A percentile compares a stretch with the other conserved stretches of the same genome.
These are phyloP conservation scores for Casuarina equisetifolia DNA, from an alignment of 306 rosid species.

Conservation along the genomic window DNA sequence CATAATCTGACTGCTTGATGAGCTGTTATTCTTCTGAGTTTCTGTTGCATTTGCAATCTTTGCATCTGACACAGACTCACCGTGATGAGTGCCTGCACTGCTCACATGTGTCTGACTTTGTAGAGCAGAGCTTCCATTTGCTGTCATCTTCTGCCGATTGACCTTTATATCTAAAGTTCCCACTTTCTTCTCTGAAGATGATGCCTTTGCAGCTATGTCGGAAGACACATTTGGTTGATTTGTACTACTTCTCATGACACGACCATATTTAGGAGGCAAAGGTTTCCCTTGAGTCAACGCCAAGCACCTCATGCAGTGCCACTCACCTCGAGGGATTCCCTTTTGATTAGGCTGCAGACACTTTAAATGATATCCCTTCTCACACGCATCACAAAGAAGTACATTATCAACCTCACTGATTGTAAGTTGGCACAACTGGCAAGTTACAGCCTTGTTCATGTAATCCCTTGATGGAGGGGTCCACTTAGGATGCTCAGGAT, in stretches of 20 bases:
- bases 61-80: slow-evolving; percentile 40
- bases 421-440: slow-evolving; percentile 75
- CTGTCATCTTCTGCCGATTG: slow-evolving; percentile 42
- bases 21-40: slow-evolving; percentile 34
- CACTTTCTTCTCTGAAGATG: slow-evolving; percentile 61
- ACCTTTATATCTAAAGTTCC: slow-evolving; percentile 54
- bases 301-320: slow-evolving; percentile 93
- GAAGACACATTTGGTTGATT: slow-evolving; percentile 61
- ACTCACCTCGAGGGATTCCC: slow-evolving; percentile 92
- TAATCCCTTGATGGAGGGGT: slow-evolving; percentile 99
- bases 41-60: slow-evolving; percentile 37
- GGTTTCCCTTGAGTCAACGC: slow-evolving; percentile 84
- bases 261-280: slow-evolving; percentile 98
- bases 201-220: slow-evolving; percentile 45
- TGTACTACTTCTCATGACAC: slow-evolving; percentile 89
- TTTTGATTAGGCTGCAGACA: slow-evolving; percentile 74
- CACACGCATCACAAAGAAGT: slow-evolving; percentile 96
- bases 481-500: slow-evolving; percentile 87
- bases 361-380: slow-evolving; percentile 85
- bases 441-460: slow-evolving; percentile 85
- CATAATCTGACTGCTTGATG: slow-evolving; percentile 40
- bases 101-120: slow-evolving; percentile 34
- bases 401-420: slow-evolving; percentile 85
- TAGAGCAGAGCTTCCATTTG: slow-evolving; percentile 53
- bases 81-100: slow-evolving; percentile 30